Conservation (phyloP, 2,329 filamentous ascomycete species). For the Botrytis squamosa region DNA sequence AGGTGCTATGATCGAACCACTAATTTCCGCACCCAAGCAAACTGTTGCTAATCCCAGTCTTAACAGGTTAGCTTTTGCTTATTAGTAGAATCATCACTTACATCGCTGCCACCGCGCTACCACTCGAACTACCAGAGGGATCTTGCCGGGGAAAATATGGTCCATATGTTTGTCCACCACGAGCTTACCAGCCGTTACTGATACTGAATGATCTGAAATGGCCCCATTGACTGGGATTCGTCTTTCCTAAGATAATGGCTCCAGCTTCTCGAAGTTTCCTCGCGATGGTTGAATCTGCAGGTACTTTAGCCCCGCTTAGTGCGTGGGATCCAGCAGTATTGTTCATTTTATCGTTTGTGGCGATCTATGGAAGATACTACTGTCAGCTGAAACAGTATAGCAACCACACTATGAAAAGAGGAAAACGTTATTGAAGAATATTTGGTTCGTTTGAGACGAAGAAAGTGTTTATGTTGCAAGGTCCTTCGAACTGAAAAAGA, state of each 20-base stretch:
- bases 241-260: constrained; percentile 27
- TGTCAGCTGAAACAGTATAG: background rate
- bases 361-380: background rate
- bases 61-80: background rate
- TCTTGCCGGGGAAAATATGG: constrained; percentile 39
- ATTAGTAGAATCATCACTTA: background rate
- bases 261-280: constrained; percentile 24
- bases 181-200: constrained; percentile 62
- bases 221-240: constrained; percentile 52
- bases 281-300: constrained; percentile 22
- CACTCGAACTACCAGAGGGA: constrained; percentile 49
- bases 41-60: constrained; percentile 39
- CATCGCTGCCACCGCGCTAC: constrained; percentile 44
- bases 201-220: constrained; percentile 56
- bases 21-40: constrained; percentile 46
- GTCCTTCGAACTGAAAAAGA: background rate
- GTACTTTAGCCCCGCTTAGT: constrained; percentile 7
- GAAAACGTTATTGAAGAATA: background rate
- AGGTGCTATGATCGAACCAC: constrained; percentile 18
- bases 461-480: background rate
- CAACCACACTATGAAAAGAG: background rate
- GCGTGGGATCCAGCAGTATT: constrained; percentile 33
- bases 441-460: background rate
- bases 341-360: constrained; percentile 47
- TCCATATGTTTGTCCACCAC: constrained; percentile 59